Evolutionary conservation across 2,329 filamentous ascomycete species (phyloP), one percentile per base, ranked within the genome.

Genomic region (Ophiostoma sp.): DNA sequence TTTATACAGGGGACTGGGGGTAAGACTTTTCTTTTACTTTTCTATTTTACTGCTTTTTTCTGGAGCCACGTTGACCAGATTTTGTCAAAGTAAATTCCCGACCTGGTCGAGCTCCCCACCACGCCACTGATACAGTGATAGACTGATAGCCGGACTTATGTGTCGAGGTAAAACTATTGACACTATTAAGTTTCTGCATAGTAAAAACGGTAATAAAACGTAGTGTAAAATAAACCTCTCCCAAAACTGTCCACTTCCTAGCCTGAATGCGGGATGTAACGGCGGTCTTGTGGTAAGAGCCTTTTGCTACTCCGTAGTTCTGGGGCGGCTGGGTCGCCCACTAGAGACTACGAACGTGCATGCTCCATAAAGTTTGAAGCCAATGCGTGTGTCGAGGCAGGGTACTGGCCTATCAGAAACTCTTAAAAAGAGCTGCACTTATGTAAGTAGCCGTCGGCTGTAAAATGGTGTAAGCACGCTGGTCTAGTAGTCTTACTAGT

Each of bases 191-290:
- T 3, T 11, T 39, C 36, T 39, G 36, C 36, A 39, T 10, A 39
- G 36, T 39, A 41, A 41, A 41, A 41, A 41, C 10, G 39, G 39
- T 11, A 48, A 48, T 20, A 52, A 7, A 52, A 52, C 17, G 17
- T 13, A 10, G 7, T 27, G 15, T 17, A 11, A 57, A 31, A 23
- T 27, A 27, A 11, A 13, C 10, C 11, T 57, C 3, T 13, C n/a
- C 57, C 15, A 62, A 17, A 13, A 62, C 0, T 33, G 13, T 23
- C 57, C 57, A 62, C 57, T 31, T 3, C 57, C 57, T 62, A 62
- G 57, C 27, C 57, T 41, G 52, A 13, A 17, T 44, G 64, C 68
- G 68, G 68, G 68, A 70, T 69, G 68, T 70, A 67, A 70, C 68
- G 64, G 48, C 48, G 36, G 35, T 48, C 68, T 35, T 66, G 60